Evolutionary conservation across 2,329 filamentous ascomycete species (phyloP), one percentile per base, ranked within the genome.

Genomic region (Ophiocordyceps camponoti-saundersi): DNA sequence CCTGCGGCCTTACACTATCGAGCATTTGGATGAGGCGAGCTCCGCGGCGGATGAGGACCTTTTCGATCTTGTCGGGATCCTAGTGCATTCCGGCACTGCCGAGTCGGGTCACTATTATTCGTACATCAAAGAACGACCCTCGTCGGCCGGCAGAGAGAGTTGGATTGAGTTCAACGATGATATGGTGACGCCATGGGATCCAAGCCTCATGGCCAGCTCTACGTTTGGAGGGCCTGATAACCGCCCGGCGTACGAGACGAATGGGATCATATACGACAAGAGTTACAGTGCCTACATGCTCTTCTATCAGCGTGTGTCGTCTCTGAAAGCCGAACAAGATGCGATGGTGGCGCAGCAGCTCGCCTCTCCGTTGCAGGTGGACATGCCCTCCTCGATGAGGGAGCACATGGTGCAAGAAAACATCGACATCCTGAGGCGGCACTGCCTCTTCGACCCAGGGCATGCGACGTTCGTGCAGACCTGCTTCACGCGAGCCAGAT

Each of bases 31-130:
- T 52, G 72, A 85, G 48, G 70, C 77, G 3, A 65, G 70, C 1
- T 61, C 69, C 3, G 63, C 65, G 4, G 64, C 76, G 42, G 74
- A 44, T 12, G 42, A 81, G 39, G 92, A 98, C 61, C 62, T 85
- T 1, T 98, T 96, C 56, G 87, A 95, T 61, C 73, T 98, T 3
- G 89, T 95, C n/a, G 92, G 92, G 3, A 79, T 98, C 43, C 77
- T 98, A 18, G 87, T 98, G 2, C 92, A 98, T 60, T 83, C 85
- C 15, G 92, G 92, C 16, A 94, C 85, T 3, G 88, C 90, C 13
- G 87, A 95, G 58, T 90, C 87, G 26, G 92, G 92, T 0, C 92
- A 98, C 61, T 98, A 98, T 65, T 96, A 95, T 64, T 96, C 90
- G 0, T 96, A 88, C 60, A 87, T 93, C 52, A 83, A 87, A 46